Percentiles rank a stretch among this genome's conserved stretches.
Evolutionary conservation across 2,329 filamentous ascomycete species (phyloP).

Genomic region (Botrytis sinoallii): DNA sequence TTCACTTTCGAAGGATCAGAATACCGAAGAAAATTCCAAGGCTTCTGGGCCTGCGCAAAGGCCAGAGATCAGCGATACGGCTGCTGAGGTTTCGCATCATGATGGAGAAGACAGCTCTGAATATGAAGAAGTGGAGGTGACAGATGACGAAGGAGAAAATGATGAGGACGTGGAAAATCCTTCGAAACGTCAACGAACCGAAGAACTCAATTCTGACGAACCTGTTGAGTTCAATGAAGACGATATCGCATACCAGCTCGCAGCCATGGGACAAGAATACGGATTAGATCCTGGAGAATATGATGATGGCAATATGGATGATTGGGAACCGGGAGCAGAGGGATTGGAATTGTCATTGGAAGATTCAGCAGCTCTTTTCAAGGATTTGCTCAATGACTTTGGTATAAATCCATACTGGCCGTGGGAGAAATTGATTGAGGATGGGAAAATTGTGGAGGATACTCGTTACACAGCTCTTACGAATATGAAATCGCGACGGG

Average conservation of each 20-base stretch:
- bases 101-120: slow-evolving; percentile 61
- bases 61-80: slow-evolving; percentile 23
- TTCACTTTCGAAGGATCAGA: slow-evolving; percentile 30
- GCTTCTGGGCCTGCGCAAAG: slow-evolving; percentile 32
- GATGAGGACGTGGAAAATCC: slow-evolving; percentile 47
- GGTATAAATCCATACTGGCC: slow-evolving; percentile 81
- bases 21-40: slow-evolving; percentile 31
- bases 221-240: slow-evolving; percentile 86
- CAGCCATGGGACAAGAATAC: slow-evolving; percentile 84
- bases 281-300: slow-evolving; percentile 75
- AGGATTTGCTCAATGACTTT: slow-evolving; percentile 79
- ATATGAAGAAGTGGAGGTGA: slow-evolving; percentile 55
- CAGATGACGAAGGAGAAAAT: slow-evolving; percentile 50
- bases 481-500: slow-evolving; percentile 77
- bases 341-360: slow-evolving; percentile 68
- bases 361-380: slow-evolving; percentile 76
- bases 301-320: slow-evolving; percentile 58
- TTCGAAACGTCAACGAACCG: slow-evolving; percentile 49
- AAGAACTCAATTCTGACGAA: slow-evolving; percentile 42
- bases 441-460: slow-evolving; percentile 79
- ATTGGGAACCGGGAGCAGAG: slow-evolving; percentile 69
- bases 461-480: slow-evolving; percentile 78
- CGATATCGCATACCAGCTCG: slow-evolving; percentile 89
- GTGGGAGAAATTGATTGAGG: slow-evolving; percentile 87
- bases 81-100: slow-evolving; percentile 33